A percentile compares a stretch with the other conserved stretches of the same genome.
These are phyloP conservation scores for Graphilbum fragrans DNA, from an alignment of 2,329 filamentous ascomycete species.

Conservation along the genomic window DNA sequence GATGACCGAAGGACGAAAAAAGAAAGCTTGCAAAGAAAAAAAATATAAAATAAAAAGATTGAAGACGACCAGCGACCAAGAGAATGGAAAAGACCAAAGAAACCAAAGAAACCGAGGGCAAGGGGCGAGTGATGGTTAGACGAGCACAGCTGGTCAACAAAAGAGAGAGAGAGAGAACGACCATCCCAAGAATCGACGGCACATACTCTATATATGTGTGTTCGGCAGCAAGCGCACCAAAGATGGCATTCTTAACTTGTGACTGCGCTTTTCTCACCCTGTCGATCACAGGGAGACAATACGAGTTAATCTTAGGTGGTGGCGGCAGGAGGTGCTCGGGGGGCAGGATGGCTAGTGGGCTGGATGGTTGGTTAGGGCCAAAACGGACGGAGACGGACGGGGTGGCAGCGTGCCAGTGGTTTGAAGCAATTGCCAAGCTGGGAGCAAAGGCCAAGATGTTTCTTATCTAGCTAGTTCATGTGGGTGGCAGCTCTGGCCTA, in stretches of 20 bases:
- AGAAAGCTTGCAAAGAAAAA: neutral
- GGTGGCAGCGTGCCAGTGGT: too few species aligned
- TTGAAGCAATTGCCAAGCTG: neutral
- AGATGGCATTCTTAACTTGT: too few species aligned
- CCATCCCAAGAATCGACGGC: neutral
- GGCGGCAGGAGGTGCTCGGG: too few species aligned
- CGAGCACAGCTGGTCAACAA: slow-evolving; percentile 7
- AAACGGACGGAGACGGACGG: too few species aligned
- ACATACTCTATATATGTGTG: neutral
- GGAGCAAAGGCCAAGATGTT: neutral
- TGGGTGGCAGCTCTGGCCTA: too few species aligned
- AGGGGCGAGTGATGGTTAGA: neutral
- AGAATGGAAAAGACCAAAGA: slow-evolving; percentile 1
- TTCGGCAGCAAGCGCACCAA: too few species aligned
- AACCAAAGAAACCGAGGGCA: neutral
- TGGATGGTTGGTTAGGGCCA: too few species aligned
- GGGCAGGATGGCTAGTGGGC: too few species aligned
- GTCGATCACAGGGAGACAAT: too few species aligned
- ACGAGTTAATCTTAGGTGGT: too few species aligned
- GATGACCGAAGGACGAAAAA: neutral
- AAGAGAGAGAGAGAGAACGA: neutral
- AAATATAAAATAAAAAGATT: neutral
- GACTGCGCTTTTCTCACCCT: too few species aligned
- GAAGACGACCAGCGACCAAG: slow-evolving; percentile 10
- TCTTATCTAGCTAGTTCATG: neutral